Conservation (phyloP, 2,329 filamentous ascomycete genomes). For the Aspergillus fijiensis region DNA sequence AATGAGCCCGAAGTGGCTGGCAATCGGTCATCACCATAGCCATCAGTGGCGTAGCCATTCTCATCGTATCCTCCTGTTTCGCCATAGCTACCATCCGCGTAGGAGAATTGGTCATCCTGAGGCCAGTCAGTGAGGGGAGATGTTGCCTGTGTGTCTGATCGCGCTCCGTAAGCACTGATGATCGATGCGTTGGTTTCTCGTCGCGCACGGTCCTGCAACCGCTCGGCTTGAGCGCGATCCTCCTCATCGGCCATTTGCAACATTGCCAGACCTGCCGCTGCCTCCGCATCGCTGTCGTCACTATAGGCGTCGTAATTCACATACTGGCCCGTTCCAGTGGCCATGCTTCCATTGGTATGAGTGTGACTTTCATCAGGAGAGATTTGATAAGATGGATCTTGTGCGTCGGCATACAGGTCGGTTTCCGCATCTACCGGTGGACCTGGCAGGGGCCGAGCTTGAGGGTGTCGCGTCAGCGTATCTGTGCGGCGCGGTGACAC, state of each 20-base stretch:
- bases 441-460: conserved; percentile 59
- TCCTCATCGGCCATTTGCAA: conserved; percentile 80
- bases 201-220: conserved; percentile 53
- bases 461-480: conserved; percentile 57
- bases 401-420: conserved; percentile 13
- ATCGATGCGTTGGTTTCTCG: conserved; percentile 57
- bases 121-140: conserved; percentile 39
- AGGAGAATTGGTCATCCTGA: conserved; percentile 73
- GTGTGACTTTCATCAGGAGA: conserved; percentile 47
- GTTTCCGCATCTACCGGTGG: conserved; percentile 51
- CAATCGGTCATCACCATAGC: conserved; percentile 23
- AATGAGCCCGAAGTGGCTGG: conserved; percentile 27
- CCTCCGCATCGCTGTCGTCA: conserved; percentile 86
- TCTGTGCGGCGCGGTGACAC: conserved; percentile 53
- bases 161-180: conserved; percentile 43
- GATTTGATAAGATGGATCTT: conserved; percentile 21
- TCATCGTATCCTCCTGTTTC: conserved; percentile 62
- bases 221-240: conserved; percentile 59
- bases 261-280: conserved; percentile 76
- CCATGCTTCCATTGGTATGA: conserved; percentile 50
- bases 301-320: conserved; percentile 52
- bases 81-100: conserved; percentile 67
- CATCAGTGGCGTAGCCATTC: conserved; percentile 27
- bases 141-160: conserved; percentile 37
- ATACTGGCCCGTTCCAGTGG: conserved; percentile 46